Evolutionary conservation across 2,329 filamentous ascomycete genomes (phyloP).

Genomic region (Ophiostoma australiae): DNA sequence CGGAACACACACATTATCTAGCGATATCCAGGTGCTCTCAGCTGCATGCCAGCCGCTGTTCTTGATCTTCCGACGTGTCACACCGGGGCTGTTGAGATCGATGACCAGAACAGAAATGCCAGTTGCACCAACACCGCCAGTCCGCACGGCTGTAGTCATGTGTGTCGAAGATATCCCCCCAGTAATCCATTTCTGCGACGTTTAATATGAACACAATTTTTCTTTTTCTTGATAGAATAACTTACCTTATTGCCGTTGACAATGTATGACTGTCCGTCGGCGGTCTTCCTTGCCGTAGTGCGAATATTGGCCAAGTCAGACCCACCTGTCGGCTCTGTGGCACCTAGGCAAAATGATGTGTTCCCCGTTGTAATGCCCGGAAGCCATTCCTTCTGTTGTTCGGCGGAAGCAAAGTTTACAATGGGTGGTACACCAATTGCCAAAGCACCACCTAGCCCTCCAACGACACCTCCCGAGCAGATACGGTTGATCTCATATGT

Average conservation of each 20-base stretch:
- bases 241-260: slow-evolving; percentile 57
- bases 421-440: slow-evolving; percentile 61
- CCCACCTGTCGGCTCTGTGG: slow-evolving; percentile 58
- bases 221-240: not conserved
- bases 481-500: slow-evolving; percentile 53
- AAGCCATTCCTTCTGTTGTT: slow-evolving; percentile 56
- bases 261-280: slow-evolving; percentile 49
- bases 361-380: slow-evolving; percentile 55
- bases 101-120: slow-evolving; percentile 58
- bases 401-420: slow-evolving; percentile 55
- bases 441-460: slow-evolving; percentile 55
- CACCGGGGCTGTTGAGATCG: slow-evolving; percentile 45
- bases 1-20: slow-evolving; percentile 53
- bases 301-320: slow-evolving; percentile 61
- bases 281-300: slow-evolving; percentile 49
- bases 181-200: slow-evolving; percentile 57
- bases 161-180: slow-evolving; percentile 57
- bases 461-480: slow-evolving; percentile 50
- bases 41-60: slow-evolving; percentile 65
- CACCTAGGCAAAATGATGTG: slow-evolving; percentile 58
- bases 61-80: slow-evolving; percentile 50
- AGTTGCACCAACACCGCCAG: slow-evolving; percentile 47
- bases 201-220: not conserved
- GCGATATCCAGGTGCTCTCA: slow-evolving; percentile 51
- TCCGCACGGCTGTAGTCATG: slow-evolving; percentile 58